These are phyloP conservation scores for Iberis amara DNA, from an alignment of 441 rosid genomes.

Conservation along the genomic window DNA sequence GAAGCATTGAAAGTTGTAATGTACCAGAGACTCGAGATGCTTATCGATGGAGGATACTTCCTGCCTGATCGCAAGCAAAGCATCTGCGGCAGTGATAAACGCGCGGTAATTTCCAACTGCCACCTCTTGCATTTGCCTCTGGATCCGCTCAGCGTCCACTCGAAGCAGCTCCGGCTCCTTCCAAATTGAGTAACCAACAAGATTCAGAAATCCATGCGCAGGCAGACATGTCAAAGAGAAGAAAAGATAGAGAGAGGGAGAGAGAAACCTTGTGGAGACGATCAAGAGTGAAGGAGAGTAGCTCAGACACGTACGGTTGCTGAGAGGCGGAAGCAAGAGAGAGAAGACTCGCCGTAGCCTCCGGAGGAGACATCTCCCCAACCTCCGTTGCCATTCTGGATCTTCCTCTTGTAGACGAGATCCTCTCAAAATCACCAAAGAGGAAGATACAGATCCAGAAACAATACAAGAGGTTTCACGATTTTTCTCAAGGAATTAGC, in stretches of 20 bases:
- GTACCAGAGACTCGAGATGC: constrained; percentile 85
- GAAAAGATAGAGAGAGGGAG: neutral
- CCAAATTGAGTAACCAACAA: constrained; percentile 2
- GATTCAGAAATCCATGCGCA: constrained; percentile 11
- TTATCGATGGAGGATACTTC: constrained; percentile 81
- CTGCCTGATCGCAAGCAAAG: constrained; percentile 73
- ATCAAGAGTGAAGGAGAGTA: constrained; percentile 95
- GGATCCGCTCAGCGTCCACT: constrained; percentile 87
- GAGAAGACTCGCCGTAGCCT: constrained; percentile 43
- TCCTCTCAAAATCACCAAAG: neutral
- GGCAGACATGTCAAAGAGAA: constrained; percentile 4
- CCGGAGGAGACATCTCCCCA: constrained; percentile 35
- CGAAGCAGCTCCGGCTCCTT: constrained; percentile 93
- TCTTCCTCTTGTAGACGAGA: neutral
- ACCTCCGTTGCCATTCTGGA: constrained; percentile 49
- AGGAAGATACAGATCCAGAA: constrained; percentile 15
- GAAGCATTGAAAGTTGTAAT: neutral
- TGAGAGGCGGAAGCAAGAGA: constrained; percentile 75
- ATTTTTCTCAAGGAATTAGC: neutral
- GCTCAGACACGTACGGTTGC: constrained; percentile 89
- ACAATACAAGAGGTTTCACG: constrained; percentile 1
- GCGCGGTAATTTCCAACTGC: constrained; percentile 93
- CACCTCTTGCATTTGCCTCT: constrained; percentile 96
- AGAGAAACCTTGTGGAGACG: constrained; percentile 78
- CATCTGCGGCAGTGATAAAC: constrained; percentile 88